Base-by-base conservation (phyloP, 345 rosid genomes). In the Salix udensis region DNA sequence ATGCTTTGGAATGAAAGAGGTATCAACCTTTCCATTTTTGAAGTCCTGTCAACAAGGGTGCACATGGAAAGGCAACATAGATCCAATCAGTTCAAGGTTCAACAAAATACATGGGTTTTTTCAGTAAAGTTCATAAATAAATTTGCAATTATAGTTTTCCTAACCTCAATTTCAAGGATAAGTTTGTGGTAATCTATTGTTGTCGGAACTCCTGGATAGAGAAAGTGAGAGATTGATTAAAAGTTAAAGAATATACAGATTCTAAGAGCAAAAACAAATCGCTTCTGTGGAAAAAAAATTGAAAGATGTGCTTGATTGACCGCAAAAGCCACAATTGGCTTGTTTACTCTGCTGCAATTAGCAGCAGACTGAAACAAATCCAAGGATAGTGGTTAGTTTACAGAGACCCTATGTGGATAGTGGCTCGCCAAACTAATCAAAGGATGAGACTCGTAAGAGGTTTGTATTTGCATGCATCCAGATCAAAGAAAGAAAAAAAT, bases 1-100 rank as follows among this genome's bases (percentile, higher is more conserved):
- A 68, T 96, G 99, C 86, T 96, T 93, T 61, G 91, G 91, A 75
- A 96, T 93, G 88, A 96, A 96, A 67, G 99, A 94, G n/a, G 99
- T 96, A 79, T 96, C 99, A 76, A 96, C 99, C 68, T 91, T 96
- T 79, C 99, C 97, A 68, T 88, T 87, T 86, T 65, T 93, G 88
- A 96, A 96, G 86, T 93, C 99, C 99, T 96, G 87, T 73, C n/a
- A 78, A 65, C 50, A 60, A 71, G 11, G 37, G 66, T 14, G 65
- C 70, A 81, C 5, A 68, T 37, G 72, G 65, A 6, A 70, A 34
- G n/a, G 69, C 66, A 50, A 62, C 21, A 67, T 60, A 34, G 58
- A 83, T 36, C 16, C 28, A 70, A 67, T 46, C 30, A 6, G 5
- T 7, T 36, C 16, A 15, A 30, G 34, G 68, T 46, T 48, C 68